phyloP scores from a whole-genome alignment of 106 monocot species.

The Dioscorea alata region DNA sequence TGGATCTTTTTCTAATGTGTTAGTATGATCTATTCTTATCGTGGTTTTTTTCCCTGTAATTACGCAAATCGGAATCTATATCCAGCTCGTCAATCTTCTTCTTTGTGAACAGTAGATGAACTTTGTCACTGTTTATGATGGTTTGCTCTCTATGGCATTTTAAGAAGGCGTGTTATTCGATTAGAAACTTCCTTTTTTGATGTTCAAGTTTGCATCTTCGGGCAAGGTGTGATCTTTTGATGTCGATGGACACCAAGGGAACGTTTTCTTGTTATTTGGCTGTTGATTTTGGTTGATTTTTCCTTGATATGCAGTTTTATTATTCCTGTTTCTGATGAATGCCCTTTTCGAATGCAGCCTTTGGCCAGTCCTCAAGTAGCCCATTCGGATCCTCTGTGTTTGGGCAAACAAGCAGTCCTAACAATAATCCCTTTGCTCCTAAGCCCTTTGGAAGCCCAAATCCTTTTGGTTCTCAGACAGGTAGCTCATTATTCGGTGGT shows the following conservation, averaged over 20 bases:
- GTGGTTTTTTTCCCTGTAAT: no score
- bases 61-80: no score
- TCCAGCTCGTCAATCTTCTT: no score
- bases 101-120: no score
- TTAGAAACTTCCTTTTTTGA: not conserved
- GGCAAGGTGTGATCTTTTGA: not conserved
- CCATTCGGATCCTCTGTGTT: conserved; percentile 72
- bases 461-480: conserved; percentile 60
- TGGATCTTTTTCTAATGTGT: no score
- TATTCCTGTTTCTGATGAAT: not conserved
- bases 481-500: conserved; percentile 57
- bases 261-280: not conserved
- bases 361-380: conserved; percentile 71
- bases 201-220: not conserved
- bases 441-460: conserved; percentile 71
- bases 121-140: not conserved
- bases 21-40: no score
- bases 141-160: no score
- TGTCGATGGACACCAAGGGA: not conserved
- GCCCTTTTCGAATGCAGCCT: conserved; percentile 30
- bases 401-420: conserved; percentile 47
- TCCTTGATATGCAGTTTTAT: not conserved
- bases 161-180: not conserved
- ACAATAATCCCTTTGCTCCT: conserved; percentile 55
- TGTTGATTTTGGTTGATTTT: not conserved